These are phyloP conservation scores for Patellifolia procumbens DNA, from an alignment of 179 eudicot species.

Conservation along the genomic window DNA sequence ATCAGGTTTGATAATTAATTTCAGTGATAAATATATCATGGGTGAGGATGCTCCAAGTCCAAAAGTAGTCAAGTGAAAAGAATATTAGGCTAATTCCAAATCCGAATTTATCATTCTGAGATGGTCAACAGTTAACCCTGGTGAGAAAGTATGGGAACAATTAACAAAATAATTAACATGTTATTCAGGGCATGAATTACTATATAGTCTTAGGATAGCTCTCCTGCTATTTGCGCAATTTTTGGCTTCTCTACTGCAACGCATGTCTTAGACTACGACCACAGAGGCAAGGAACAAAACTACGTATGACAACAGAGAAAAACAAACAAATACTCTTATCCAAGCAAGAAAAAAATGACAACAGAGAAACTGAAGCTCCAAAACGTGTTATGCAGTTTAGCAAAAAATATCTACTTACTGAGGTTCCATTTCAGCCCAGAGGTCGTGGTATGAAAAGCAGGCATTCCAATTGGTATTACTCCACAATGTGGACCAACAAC, in stretches of 20 bases:
- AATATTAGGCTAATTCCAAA: too few relatives aligned
- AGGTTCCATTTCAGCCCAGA: slow-evolving; percentile 92
- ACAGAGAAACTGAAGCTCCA: not conserved
- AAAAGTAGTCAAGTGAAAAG: not conserved
- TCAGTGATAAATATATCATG: too few relatives aligned
- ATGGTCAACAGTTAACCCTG: not conserved
- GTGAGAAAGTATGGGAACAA: not conserved
- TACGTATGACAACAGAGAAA: not conserved
- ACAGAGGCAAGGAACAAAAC: not conserved
- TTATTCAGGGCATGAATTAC: not conserved
- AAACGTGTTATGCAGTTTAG: not conserved
- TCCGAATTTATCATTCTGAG: not conserved
- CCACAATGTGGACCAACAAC: slow-evolving; percentile 97
- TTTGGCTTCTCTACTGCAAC: not conserved
- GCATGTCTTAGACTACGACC: too few relatives aligned
- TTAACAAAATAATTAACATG: not conserved
- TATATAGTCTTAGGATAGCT: too few relatives aligned
- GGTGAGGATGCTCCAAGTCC: too few relatives aligned
- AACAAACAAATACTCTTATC: not conserved
- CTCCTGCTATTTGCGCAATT: not conserved
- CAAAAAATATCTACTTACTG: slow-evolving; percentile 46
- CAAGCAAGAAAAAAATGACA: not conserved
- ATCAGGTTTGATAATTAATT: too few relatives aligned
- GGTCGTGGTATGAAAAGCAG: slow-evolving; percentile 64
- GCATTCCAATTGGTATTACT: slow-evolving; percentile 68